Base-by-base conservation (phyloP, 352 stramenopile genomes). In the Phytophthora hybrid region DNA sequence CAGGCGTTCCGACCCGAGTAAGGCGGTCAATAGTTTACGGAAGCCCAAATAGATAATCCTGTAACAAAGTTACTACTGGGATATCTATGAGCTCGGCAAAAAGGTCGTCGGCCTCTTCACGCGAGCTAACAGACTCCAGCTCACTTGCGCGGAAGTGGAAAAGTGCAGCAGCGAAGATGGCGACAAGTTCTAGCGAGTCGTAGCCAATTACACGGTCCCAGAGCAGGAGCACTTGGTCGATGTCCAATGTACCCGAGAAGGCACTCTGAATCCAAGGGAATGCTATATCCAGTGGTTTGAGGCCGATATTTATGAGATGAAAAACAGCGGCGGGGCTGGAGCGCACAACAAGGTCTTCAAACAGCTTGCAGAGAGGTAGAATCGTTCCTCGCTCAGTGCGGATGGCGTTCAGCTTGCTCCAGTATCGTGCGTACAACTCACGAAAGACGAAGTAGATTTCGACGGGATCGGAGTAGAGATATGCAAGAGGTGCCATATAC, bases 201-300 rank as follows among this genome's bases (percentile, higher is more conserved):
- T 88, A 95, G 18, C 84, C 87, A 21, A 94, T 66, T 18, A 94
- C 72, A 29, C 85, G 88, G 55, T 95, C 88, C 88, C 88, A 95
- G 4, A 95, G 80, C 52, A 93, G 55, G 18, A 95, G 83, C 39
- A 95, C 74, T 67, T 95, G 84, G 9, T 87, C 61, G 53, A 93
- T 89, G 65, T 93, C 84, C 5, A 95, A 74, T 32, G 94, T 71
- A n/a, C 85, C 82, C 0, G 88, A 94, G 62, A 95, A 94, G 19
- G 83, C 88, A 58, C 77, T 77, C 55, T 95, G 88, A 57, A 95
- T 90, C 88, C 88, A 95, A 19, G 85, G 84, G 62, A 95, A 95
- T 19, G 82, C 88, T 47, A 95, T 83, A 55, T 90, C 82, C 37
- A 95, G 70, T 16, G 88, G 88, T 66, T 76, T 68, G 39, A 95